phyloP scores from a whole-genome alignment of 2,329 filamentous ascomycete genomes.

The Ophiocordyceps camponoti-saundersi region DNA sequence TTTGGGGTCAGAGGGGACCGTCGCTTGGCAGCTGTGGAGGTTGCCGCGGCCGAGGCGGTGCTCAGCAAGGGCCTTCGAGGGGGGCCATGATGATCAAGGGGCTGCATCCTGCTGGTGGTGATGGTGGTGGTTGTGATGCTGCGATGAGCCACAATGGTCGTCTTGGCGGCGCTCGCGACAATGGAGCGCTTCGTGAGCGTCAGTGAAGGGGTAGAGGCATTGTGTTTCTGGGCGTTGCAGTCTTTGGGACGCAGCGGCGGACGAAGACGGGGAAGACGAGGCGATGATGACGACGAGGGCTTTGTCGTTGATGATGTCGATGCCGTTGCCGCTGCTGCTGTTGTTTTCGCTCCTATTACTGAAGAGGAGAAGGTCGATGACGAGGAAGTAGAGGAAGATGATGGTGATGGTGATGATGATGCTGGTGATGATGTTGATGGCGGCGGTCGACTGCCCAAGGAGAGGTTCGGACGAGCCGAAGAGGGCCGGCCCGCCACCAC shows the following conservation, averaged over 20 bases:
- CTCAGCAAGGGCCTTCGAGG: slow-evolving; percentile 53
- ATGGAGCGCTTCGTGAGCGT: slow-evolving; percentile 8
- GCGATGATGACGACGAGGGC: not conserved
- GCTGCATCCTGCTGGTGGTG: slow-evolving; percentile 3
- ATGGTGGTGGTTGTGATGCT: not conserved
- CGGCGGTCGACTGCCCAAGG: no score
- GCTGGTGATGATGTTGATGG: no score
- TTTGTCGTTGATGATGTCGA: not conserved
- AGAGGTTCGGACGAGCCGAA: no score
- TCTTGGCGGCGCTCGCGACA: not conserved
- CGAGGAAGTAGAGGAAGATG: not conserved
- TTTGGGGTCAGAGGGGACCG: slow-evolving; percentile 40
- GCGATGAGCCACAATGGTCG: slow-evolving; percentile 3
- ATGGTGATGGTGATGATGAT: not conserved
- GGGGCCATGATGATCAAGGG: slow-evolving; percentile 29
- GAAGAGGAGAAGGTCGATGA: not conserved
- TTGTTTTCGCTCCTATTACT: no score
- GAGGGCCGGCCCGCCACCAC: no score
- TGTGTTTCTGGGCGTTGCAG: slow-evolving; percentile 8
- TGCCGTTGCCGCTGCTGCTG: not conserved
- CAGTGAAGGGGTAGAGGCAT: slow-evolving; percentile 4
- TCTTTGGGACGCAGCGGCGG: slow-evolving; percentile 6
- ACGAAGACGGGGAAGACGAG: not conserved
- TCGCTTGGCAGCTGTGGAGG: slow-evolving; percentile 39
- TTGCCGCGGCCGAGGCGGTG: not conserved